Conservation (phyloP, 192 early-diverging fungal species). For the Coemansia biformis region DNA sequence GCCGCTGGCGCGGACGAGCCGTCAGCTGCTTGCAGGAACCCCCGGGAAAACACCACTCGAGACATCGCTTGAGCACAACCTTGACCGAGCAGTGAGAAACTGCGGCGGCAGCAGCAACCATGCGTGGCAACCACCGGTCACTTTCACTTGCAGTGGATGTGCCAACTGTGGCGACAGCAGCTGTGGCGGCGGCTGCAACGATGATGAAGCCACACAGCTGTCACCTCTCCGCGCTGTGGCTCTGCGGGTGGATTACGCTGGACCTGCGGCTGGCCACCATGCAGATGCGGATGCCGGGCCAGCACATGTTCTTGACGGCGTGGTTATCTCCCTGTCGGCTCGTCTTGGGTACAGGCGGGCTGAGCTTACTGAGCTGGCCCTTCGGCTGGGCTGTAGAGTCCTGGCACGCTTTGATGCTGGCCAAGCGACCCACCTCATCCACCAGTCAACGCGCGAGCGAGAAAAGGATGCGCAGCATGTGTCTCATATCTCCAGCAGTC, state of each 20-base stretch:
- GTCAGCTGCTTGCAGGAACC: too few relatives aligned
- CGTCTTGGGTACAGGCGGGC: constrained; percentile 30
- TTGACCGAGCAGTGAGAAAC: constrained; percentile 32
- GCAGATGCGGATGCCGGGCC: constrained; percentile 4
- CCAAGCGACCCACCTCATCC: constrained; percentile 39
- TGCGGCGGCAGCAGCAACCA: constrained; percentile 13
- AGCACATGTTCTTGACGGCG: constrained; percentile 17
- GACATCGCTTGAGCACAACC: constrained; percentile 34
- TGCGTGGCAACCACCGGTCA: too few relatives aligned
- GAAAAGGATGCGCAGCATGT: constrained; percentile 19
- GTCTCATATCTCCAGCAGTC: background rate
- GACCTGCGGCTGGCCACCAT: too few relatives aligned
- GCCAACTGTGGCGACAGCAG: too few relatives aligned
- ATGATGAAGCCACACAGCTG: constrained; percentile 33
- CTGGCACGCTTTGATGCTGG: constrained; percentile 25
- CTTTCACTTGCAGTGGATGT: too few relatives aligned
- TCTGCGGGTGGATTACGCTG: too few relatives aligned
- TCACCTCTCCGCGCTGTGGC: too few relatives aligned
- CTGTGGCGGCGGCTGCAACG: background rate
- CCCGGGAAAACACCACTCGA: constrained; percentile 43
- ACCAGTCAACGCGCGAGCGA: constrained; percentile 41
- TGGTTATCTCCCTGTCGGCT: constrained; percentile 29
- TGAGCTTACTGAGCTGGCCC: constrained; percentile 32
- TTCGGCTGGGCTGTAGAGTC: constrained; percentile 31
- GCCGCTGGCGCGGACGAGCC: too few relatives aligned